A percentile compares a stretch with the other conserved stretches of the same genome.
Evolutionary conservation across 2,329 filamentous ascomycete species (phyloP).

Genomic region (Aspergillus fijiensis): DNA sequence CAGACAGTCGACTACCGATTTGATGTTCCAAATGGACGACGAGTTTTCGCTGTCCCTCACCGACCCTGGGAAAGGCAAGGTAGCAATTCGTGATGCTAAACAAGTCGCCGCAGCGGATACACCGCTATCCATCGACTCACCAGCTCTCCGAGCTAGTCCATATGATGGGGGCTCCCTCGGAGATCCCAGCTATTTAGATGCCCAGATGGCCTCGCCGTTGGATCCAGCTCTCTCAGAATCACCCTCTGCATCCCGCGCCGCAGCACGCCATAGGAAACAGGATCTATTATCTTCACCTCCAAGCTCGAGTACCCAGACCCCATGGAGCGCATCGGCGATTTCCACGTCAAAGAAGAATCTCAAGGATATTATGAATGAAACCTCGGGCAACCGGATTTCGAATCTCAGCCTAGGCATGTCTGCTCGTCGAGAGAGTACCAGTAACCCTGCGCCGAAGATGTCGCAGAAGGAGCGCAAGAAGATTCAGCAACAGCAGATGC

Average conservation of each 20-base stretch:
- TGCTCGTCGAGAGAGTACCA: conserved; percentile 42
- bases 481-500: conserved; percentile 66
- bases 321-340: conserved; percentile 57
- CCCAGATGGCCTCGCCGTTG: conserved; percentile 28
- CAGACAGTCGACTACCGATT: conserved; percentile 67
- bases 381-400: conserved; percentile 52
- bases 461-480: conserved; percentile 93
- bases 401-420: conserved; percentile 55
- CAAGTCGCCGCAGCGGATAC: conserved; percentile 17
- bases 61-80: conserved; percentile 32
- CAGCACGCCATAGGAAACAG: conserved; percentile 22
- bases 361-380: conserved; percentile 71
- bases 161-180: conserved; percentile 28
- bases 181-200: conserved; percentile 29
- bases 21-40: conserved; percentile 95
- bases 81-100: conserved; percentile 23
- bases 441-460: conserved; percentile 58
- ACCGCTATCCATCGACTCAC: conserved; percentile 25
- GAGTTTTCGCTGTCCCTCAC: conserved; percentile 48
- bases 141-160: conserved; percentile 28
- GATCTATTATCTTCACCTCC: conserved; percentile 25
- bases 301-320: conserved; percentile 36
- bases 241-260: conserved; percentile 24
- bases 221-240: conserved; percentile 23
- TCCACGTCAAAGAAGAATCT: conserved; percentile 67